Evolutionary conservation across 176 grass and related monocot genomes (phyloP), one percentile per base, ranked within the genome.

Genomic region (Oropetium thomaeum): DNA sequence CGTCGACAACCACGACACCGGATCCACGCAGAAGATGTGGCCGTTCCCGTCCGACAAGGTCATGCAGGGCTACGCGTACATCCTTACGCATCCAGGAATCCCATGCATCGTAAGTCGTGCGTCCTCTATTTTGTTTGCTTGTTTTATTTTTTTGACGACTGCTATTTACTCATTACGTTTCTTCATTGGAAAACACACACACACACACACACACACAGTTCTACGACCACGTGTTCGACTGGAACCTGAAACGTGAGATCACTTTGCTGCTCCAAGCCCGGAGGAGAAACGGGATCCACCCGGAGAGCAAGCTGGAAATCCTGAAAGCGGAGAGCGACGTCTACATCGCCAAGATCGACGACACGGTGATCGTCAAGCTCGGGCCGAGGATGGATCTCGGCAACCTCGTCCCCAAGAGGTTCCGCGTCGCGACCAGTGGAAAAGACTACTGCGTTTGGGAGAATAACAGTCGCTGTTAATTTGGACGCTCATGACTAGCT

Each of bases 21-120:
- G 84, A 7, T 97, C 85, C 0, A 92, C 93, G n/a, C 87, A 97
- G 73, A 65, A 45, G 28, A 17, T 84, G 1, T 97, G 90, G 89
- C 87, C 89, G 20, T 97, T 97, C 57, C 89, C 93, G 4, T 51
- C 84, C 14, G 87, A 92, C 35, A 96, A 90, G 87, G 79, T 92
- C 62, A 96, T 92, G 84, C 75, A 86, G 52, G 89, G 87, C 39
- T 92, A 96, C 20, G 89, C 87, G 4, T 96, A 96, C 72, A 92
- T 96, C 73, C 82, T 96, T 17, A 96, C 93, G 2, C 87, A 97
- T 62, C 93, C 93, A 37, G 89, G 89, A 1, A 47, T 88, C 33
- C 92, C 93, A 9, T 89, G 74, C 35, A 88, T 96, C 20, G 93
- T 92, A 83, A 96, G 86, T 27, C 20, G n/a, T n/a, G n/a, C n/a